phyloP scores from a whole-genome alignment of 495 filamentous ascomycete species.

The Podospora tetraspora region DNA sequence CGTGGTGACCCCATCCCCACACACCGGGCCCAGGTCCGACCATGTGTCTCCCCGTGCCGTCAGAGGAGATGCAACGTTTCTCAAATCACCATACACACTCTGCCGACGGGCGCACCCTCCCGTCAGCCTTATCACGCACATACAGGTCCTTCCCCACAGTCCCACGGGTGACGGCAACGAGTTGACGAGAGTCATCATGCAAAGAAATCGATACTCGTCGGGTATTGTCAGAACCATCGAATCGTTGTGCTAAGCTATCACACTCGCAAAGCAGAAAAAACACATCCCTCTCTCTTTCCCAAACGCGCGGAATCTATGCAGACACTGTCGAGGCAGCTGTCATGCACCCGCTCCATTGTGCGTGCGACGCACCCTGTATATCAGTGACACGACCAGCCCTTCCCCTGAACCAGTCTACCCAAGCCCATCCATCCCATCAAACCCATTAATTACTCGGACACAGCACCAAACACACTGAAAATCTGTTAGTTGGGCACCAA shows the following conservation, averaged over 20 bases:
- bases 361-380: neutral
- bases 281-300: neutral
- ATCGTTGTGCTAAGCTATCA: neutral
- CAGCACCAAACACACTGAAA: neutral
- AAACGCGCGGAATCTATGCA: neutral
- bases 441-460: conserved; percentile 13
- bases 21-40: neutral
- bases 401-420: neutral
- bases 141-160: neutral
- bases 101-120: neutral
- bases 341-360: neutral
- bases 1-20: neutral
- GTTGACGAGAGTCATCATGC: too few relatives aligned
- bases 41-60: neutral
- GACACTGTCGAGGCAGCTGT: neutral
- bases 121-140: neutral
- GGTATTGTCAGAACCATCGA: neutral
- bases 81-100: neutral
- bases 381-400: neutral
- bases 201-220: neutral
- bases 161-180: neutral
- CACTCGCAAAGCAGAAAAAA: neutral
- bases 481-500: too few relatives aligned
- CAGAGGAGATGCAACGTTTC: neutral
- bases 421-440: conserved; percentile 1